Base-by-base conservation (phyloP, 495 filamentous ascomycete species). In the Daldinia bambusicola region DNA sequence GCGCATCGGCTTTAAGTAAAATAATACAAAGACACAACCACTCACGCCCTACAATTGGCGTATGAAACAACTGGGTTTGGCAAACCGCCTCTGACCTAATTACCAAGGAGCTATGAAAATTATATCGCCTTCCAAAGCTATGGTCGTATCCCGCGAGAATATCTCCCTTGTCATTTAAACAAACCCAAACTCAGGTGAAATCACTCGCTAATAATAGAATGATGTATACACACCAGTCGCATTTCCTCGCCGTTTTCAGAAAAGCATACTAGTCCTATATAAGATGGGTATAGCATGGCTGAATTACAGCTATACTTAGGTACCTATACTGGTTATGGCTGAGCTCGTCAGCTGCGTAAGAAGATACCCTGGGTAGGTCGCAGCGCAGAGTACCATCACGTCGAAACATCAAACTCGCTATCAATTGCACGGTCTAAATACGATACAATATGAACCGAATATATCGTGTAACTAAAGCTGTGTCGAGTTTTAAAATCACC, bases 311-410 rank as follows among this genome's bases (percentile, higher is more conserved):
- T 45, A 18, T 1, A n/a, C 7, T 26, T 26, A n/a, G n/a, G n/a
- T n/a, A 26, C 26, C 26, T 22, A 18, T 45, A 45, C 41, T 20
- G 7, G 16, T 45, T 45, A 34, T 13, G 14, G 26, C 30, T 32
- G 32, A 55, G 43, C 18, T 12, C 18, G 3, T 48, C 10, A 2
- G 8, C 18, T 16, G 26, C n/a, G 50, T 45, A 64, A 37, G 55
- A 64, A 64, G 60, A 45, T 22, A 62, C 20, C 30, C 12, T 7
- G 18, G 60, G 40, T 63, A 16, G 51, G 61, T 55, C 37, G 22
- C 51, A 56, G 43, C 37, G 51, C 22, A 55, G 50, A 22, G 61
- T 64, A 45, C 26, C 61, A 64, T 34, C 41, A 50, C 51, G 14
- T 20, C 14, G 40, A 45, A 45, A 64, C 8, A 13, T 43, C 37